Base-by-base conservation (phyloP, 2,329 filamentous ascomycete genomes). In the Westerdykella ornata region DNA sequence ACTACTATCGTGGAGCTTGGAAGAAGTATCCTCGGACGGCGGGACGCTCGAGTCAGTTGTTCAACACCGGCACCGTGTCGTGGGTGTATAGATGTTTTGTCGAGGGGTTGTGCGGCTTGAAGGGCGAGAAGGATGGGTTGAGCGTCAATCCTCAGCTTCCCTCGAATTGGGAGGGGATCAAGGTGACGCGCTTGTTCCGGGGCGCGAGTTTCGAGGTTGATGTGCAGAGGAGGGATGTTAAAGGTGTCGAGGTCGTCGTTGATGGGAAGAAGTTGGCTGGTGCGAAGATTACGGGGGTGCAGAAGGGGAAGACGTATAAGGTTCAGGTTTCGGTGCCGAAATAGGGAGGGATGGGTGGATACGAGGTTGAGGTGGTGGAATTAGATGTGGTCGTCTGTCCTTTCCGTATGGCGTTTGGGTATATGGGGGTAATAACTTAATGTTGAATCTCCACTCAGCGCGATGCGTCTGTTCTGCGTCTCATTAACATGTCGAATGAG, bases 61-160 rank as follows among this genome's bases (percentile, higher is more conserved):
- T 79, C 63, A 78, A 78, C 55, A 79, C 75, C 1, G 76, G 75
- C 3, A 78, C 75, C 5, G 71, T 76, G 17, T 72, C 72, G 14
- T 79, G 75, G 76, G 73, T 68, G 2, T 78, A 78, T 56, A 67
- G 75, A 8, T 72, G 68, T 54, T 69, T 78, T 48, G 70, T 77
- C 35, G 75, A 79, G 55, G 74, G 75, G 0, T 56, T 79, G 4
- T 78, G 74, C 45, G 75, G 76, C 0, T 59, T 79, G 29, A 66
- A 68, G 9, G 76, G 76, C 18, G 72, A 74, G 9, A 59, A 59
- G 1, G 58, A 71, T 1, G 75, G 75, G 0, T 52, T 78, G 38
- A 49, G 49, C 7, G 62, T 78, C 19, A 59, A 65, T 2, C 75
- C 76, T 1, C 73, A 76, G 56, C 58, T 78, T 46, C 76, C 76